phyloP scores from a whole-genome alignment of 73 alveolate species.

The Breviolum minutum region DNA sequence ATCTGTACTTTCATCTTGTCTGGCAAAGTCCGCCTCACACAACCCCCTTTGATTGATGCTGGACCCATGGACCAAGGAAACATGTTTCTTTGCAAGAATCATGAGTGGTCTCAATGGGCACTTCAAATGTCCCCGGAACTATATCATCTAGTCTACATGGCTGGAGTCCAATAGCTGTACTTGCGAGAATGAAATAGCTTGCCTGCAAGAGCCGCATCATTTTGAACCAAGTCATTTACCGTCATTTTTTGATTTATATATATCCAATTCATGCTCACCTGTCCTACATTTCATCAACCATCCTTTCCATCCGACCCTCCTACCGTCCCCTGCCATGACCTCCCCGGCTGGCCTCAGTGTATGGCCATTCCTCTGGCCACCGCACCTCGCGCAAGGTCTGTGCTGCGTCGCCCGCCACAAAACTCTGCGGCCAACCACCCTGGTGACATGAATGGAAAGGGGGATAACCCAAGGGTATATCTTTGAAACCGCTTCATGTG shows the following conservation, averaged over 20 bases:
- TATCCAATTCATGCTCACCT: not conserved
- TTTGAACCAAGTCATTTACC: not conserved
- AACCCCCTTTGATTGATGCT: not conserved
- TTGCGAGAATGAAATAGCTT: too few relatives aligned
- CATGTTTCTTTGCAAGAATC: not conserved
- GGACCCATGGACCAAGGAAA: not conserved
- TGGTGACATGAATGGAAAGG: not conserved
- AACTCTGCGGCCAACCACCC: constrained; percentile 65
- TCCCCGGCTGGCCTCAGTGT: constrained; percentile 7
- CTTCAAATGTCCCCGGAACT: too few relatives aligned
- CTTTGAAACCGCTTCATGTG: not conserved
- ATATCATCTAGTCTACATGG: too few relatives aligned
- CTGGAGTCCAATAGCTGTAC: too few relatives aligned
- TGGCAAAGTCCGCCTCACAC: constrained; percentile 43
- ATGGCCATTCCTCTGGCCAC: constrained; percentile 70
- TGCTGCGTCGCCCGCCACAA: constrained; percentile 14
- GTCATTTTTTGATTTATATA: not conserved
- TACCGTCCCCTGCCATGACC: too few relatives aligned
- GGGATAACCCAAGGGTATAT: not conserved
- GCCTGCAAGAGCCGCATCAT: too few relatives aligned
- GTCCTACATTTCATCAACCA: not conserved
- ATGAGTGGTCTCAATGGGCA: too few relatives aligned
- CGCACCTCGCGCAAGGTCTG: constrained; percentile 79
- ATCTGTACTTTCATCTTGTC: constrained; percentile 88
- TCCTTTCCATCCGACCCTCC: too few relatives aligned